These are phyloP conservation scores for Neurospora terricola DNA, from an alignment of 495 filamentous ascomycete genomes.

Conservation along the genomic window DNA sequence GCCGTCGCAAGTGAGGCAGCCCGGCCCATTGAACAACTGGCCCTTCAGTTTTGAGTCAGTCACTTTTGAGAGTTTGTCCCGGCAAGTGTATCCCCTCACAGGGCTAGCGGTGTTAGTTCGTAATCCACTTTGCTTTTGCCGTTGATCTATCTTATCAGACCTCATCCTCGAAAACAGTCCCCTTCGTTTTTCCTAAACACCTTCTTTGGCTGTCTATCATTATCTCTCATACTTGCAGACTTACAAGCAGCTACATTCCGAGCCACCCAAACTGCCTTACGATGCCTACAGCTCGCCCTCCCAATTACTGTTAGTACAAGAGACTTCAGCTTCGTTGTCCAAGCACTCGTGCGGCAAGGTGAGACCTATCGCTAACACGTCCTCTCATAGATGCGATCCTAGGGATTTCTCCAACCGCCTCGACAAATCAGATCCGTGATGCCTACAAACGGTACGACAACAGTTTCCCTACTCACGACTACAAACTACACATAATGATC, in stretches of 20 bases:
- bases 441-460: constrained; percentile 75
- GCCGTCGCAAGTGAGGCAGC: neutral
- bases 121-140: neutral
- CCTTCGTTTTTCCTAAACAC: neutral
- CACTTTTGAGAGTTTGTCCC: neutral
- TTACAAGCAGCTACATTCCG: neutral
- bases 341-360: constrained; percentile 7
- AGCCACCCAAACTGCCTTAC: constrained; percentile 5
- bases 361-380: neutral
- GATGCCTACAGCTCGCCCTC: constrained; percentile 32
- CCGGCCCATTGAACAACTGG: neutral
- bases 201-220: neutral
- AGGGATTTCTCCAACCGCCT: constrained; percentile 62
- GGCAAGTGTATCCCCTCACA: neutral
- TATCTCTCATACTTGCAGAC: neutral
- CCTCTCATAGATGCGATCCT: constrained; percentile 51
- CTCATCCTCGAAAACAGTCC: neutral
- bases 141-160: neutral
- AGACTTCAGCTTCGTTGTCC: neutral
- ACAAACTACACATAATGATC: neutral
- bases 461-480: neutral
- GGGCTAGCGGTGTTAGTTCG: neutral
- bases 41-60: neutral
- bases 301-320: constrained; percentile 43
- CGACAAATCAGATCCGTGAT: constrained; percentile 76